A percentile compares a stretch with the other conserved stretches of the same genome.
These are phyloP conservation scores for Eucalyptus urophylla DNA, from an alignment of 345 rosid genomes.

Conservation along the genomic window DNA sequence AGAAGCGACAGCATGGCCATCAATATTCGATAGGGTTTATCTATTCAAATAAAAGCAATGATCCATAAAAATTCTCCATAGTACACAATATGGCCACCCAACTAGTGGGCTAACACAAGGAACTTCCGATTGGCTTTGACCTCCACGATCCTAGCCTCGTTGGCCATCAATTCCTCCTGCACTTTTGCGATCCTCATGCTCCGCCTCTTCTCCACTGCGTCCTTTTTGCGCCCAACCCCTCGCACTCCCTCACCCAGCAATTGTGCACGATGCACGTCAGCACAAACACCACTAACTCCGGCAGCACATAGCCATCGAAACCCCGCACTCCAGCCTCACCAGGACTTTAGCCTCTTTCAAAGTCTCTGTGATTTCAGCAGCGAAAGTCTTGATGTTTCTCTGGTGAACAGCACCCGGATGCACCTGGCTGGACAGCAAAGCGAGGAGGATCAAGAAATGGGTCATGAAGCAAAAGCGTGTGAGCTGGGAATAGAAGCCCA, in stretches of 20 bases:
- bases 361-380: conserved; percentile 28
- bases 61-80: too few relatives aligned
- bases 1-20: too few relatives aligned
- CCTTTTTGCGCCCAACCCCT: conserved; percentile 31
- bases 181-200: conserved; percentile 23
- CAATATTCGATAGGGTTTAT: too few relatives aligned
- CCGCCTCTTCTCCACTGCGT: conserved; percentile 19
- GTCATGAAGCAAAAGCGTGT: conserved; percentile 30
- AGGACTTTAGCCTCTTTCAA: conserved; percentile 37
- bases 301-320: conserved; percentile 36
- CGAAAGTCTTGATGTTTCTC: conserved; percentile 30
- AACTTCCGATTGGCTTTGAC: background rate
- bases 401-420: conserved; percentile 19
- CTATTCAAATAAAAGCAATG: too few relatives aligned
- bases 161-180: conserved; percentile 31
- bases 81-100: too few relatives aligned
- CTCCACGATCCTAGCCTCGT: conserved; percentile 18
- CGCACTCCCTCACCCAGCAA: conserved; percentile 43
- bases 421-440: conserved; percentile 26
- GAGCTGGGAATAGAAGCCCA: conserved; percentile 33
- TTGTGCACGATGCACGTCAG: conserved; percentile 24
- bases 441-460: conserved; percentile 36
- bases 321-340: conserved; percentile 52
- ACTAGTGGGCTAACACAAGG: too few relatives aligned
- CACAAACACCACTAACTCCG: conserved; percentile 24